Conservation (phyloP, 164 flowering plant species). For the Macadamia integrifolia region DNA sequence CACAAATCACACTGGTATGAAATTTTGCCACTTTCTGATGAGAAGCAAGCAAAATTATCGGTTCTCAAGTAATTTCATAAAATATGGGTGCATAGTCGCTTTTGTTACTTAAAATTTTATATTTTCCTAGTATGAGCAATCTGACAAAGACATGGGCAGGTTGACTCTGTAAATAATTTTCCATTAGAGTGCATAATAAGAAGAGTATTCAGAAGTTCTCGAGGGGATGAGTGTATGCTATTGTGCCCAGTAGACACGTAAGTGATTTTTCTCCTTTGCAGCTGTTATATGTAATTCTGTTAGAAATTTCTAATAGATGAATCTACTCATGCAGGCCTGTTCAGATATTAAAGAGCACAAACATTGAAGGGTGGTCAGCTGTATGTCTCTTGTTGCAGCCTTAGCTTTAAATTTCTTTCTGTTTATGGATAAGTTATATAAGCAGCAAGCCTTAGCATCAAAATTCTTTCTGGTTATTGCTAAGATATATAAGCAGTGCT, state of each 20-base stretch:
- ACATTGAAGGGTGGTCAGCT: constrained; percentile 91
- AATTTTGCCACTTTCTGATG: background rate
- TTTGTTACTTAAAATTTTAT: too few relatives aligned
- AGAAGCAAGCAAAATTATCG: background rate
- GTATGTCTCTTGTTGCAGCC: constrained; percentile 43
- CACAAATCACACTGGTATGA: background rate
- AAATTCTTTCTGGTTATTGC: background rate
- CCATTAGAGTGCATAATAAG: constrained; percentile 86
- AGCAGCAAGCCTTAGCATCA: constrained; percentile 38
- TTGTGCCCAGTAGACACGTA: constrained; percentile 93
- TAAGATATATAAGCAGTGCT: background rate
- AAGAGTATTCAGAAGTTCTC: constrained; percentile 72
- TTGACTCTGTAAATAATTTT: constrained; percentile 66
- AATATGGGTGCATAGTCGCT: too few relatives aligned
- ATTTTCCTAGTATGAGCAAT: background rate
- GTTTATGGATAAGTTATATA: constrained; percentile 13
- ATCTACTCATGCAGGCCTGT: constrained; percentile 71
- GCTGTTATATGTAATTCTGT: constrained; percentile 13
- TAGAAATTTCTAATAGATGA: constrained; percentile 3
- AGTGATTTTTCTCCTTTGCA: constrained; percentile 23
- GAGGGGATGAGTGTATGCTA: constrained; percentile 77
- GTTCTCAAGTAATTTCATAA: too few relatives aligned
- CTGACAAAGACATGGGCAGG: constrained; percentile 41
- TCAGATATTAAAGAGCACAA: constrained; percentile 81
- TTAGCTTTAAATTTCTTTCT: background rate